Base-by-base conservation (phyloP, 208 protist species). In the Leptomonas seymouri region DNA sequence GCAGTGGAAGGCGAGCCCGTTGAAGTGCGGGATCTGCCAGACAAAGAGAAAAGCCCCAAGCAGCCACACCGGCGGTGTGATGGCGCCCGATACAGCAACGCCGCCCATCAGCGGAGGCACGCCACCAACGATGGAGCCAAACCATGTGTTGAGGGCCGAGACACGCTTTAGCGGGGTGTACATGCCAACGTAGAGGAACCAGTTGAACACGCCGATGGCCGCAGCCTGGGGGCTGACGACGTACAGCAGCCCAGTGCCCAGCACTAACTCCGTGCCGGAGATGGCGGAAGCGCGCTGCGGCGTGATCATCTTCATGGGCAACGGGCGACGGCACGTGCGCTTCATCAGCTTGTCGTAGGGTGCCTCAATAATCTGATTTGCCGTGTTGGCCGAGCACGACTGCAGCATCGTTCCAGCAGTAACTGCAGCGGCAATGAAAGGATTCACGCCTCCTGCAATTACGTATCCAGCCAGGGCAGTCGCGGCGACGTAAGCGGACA, bases 21-120 rank as follows among this genome's bases (percentile, higher is more conserved):
- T 84, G 59, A 97, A 97, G 75, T 97, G 93, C 30, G 93, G 93
- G 61, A 97, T 97, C 79, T 97, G 93, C 91, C 93, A 97, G 16
- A 90, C 76, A 64, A 95, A 87, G 20, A 97, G 76, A 25, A 97
- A 74, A 27, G 78, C 63, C 15, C 78, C 91, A 34, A 97, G 82
- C 55, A 94, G 77, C 75, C 74, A 83, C 39, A 89, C 87, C 54
- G 84, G 85, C 14, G 60, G 67, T 18, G 82, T 73, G 18, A 94
- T 60, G 41, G 49, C 58, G 12, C 82, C 83, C 8, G 79, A 69
- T 18, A 85, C 86, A 14, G 87, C 93, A 25, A 94, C 67, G 25
- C 90, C 86, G 15, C 93, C 93, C 91, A 97, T 97, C 21, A 96
- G 48, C 42, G 93, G 93, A 0, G 93, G 93, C 41, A 97, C 83